phyloP scores from a whole-genome alignment of 202 grass and related monocot genomes.

The Eragrostis tef region DNA sequence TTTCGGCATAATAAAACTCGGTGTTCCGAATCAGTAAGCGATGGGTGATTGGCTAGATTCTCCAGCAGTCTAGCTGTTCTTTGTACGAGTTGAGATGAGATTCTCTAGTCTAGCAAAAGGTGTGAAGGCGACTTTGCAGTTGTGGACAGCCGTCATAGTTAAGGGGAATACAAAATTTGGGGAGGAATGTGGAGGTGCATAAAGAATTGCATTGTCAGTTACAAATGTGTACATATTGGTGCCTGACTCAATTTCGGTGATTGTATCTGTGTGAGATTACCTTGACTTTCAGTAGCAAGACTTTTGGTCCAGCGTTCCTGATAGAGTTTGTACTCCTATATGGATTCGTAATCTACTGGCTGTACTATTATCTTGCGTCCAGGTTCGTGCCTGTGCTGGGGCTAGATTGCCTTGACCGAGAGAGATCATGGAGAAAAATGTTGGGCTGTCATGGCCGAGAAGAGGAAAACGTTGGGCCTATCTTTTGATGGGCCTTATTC shows the following conservation, averaged over 20 bases:
- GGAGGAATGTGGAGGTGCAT: constrained; percentile 15
- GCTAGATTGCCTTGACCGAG: no score
- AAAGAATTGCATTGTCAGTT: background rate
- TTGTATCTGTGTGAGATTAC: background rate
- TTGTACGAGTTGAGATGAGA: background rate
- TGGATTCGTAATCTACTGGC: no score
- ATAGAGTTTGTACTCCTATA: no score
- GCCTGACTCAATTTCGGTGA: no score
- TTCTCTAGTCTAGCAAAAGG: background rate
- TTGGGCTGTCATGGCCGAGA: background rate
- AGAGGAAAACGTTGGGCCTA: background rate
- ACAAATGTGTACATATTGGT: background rate
- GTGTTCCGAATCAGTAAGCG: background rate
- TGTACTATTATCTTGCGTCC: background rate
- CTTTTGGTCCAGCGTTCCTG: no score
- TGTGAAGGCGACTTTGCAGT: constrained; percentile 1
- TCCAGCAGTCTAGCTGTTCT: background rate
- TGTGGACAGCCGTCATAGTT: background rate
- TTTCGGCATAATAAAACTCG: background rate
- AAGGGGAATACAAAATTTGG: background rate
- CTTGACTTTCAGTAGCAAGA: no score
- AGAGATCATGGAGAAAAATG: background rate
- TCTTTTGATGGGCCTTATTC: background rate
- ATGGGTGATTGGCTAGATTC: background rate
- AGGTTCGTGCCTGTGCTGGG: background rate